phyloP scores from a whole-genome alignment of 768 basidiomycete genomes.

The Calocera cornea region DNA sequence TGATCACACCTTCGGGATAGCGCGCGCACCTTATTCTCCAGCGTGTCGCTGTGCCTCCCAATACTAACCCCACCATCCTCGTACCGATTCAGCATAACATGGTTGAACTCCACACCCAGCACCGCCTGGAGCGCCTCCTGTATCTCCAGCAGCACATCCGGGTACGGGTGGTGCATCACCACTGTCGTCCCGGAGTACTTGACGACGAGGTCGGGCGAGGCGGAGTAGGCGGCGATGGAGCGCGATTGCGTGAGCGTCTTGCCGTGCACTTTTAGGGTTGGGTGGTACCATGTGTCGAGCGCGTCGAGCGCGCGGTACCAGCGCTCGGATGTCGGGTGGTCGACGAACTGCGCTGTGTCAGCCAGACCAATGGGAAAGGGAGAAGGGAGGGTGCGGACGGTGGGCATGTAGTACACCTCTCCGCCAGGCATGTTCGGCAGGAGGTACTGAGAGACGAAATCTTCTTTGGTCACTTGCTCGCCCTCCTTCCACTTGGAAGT shows the following conservation, averaged over 20 bases:
- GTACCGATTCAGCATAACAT: conserved; percentile 32
- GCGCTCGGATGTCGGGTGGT: conserved; percentile 15
- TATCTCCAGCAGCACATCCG: conserved; percentile 23
- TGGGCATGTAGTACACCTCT: conserved; percentile 17
- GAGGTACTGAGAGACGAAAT: neutral
- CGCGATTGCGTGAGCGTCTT: conserved; percentile 28
- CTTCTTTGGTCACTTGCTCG: neutral
- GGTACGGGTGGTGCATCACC: conserved; percentile 26
- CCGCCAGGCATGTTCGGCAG: conserved; percentile 13
- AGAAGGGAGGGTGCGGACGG: conserved; percentile 9
- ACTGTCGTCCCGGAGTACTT: conserved; percentile 29
- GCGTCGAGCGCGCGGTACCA: conserved; percentile 25
- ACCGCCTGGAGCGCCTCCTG: conserved; percentile 21
- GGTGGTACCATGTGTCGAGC: conserved; percentile 29
- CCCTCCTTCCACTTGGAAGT: neutral
- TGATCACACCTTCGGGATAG: neutral
- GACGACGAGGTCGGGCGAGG: conserved; percentile 20
- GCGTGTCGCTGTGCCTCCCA: conserved; percentile 18
- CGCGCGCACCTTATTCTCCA: conserved; percentile 21
- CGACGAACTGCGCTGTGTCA: conserved; percentile 19
- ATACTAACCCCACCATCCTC: conserved; percentile 28
- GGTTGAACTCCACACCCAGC: conserved; percentile 28
- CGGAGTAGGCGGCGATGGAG: conserved; percentile 29
- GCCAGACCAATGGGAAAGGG: neutral
- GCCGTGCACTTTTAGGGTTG: conserved; percentile 31